Percentiles rank a stretch among this genome's conserved stretches.
phyloP scores from a whole-genome alignment of 129 eudicot species.

The Gnaphalium uliginosum region DNA sequence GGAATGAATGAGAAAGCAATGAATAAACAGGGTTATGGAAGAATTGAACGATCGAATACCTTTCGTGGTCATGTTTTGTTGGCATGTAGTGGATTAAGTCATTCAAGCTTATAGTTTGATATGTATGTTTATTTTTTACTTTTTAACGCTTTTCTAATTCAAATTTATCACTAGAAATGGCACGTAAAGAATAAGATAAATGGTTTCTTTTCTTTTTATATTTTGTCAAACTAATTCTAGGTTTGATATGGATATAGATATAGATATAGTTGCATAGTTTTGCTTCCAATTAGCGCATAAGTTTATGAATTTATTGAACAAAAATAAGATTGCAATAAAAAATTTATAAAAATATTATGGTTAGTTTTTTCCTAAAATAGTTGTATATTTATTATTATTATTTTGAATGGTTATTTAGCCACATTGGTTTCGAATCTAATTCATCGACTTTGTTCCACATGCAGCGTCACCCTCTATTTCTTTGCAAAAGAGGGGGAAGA shows the following conservation, averaged over 20 bases:
- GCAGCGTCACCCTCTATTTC: constrained; percentile 77
- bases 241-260: neutral
- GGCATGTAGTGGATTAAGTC: neutral
- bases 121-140: neutral
- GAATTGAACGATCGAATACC: neutral
- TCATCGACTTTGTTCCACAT: neutral
- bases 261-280: neutral
- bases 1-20: neutral
- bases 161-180: neutral
- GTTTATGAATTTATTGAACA: neutral
- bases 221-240: neutral
- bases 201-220: neutral
- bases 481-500: constrained; percentile 94
- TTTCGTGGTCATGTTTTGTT: neutral
- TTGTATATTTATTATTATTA: neutral
- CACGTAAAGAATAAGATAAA: neutral
- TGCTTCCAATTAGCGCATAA: neutral
- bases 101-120: neutral
- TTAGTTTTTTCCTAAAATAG: neutral
- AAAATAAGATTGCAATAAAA: neutral
- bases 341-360: neutral
- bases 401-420: neutral
- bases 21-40: neutral
- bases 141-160: neutral
- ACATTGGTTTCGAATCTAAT: neutral